These are phyloP conservation scores for Rhododendron mucronatum DNA, from an alignment of 148 eudicot species.

Conservation along the genomic window DNA sequence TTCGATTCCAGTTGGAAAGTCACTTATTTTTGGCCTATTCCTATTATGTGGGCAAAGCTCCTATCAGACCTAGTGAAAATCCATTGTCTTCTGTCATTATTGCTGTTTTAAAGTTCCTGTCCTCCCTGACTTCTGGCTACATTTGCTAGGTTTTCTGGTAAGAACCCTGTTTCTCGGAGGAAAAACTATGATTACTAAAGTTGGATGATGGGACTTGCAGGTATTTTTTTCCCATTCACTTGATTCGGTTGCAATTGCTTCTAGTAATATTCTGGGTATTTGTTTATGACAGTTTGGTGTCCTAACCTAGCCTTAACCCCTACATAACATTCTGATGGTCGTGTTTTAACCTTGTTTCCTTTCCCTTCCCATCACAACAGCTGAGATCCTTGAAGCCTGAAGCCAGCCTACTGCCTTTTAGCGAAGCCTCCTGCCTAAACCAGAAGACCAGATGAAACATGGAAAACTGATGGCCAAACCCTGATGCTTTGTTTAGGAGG, in stretches of 20 bases:
- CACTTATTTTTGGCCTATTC: neutral
- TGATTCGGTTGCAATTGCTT: neutral
- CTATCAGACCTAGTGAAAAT: neutral
- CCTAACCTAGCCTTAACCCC: slow-evolving; percentile 35
- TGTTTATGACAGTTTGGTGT: slow-evolving; percentile 27
- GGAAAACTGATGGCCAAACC: slow-evolving; percentile 67
- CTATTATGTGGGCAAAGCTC: neutral
- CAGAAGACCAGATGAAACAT: slow-evolving; percentile 87
- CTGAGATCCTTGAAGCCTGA: slow-evolving; percentile 86
- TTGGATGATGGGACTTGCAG: slow-evolving; percentile 36
- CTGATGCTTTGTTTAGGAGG: slow-evolving; percentile 68
- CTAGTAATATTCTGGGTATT: slow-evolving; percentile 7
- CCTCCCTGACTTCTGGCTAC: slow-evolving; percentile 21
- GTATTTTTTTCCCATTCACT: slow-evolving; percentile 35
- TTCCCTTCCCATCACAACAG: slow-evolving; percentile 81
- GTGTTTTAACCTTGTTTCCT: slow-evolving; percentile 65
- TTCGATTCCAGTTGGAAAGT: neutral
- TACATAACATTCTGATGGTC: slow-evolving; percentile 56
- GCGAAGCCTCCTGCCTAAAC: slow-evolving; percentile 86
- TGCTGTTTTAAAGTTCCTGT: neutral
- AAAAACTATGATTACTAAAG: slow-evolving; percentile 63
- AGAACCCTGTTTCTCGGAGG: slow-evolving; percentile 51
- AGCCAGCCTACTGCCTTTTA: slow-evolving; percentile 75
- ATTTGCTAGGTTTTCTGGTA: slow-evolving; percentile 63
- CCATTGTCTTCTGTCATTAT: neutral